Base-by-base conservation (phyloP, 2,329 filamentous ascomycete species). In the Ascochyta fabae region DNA sequence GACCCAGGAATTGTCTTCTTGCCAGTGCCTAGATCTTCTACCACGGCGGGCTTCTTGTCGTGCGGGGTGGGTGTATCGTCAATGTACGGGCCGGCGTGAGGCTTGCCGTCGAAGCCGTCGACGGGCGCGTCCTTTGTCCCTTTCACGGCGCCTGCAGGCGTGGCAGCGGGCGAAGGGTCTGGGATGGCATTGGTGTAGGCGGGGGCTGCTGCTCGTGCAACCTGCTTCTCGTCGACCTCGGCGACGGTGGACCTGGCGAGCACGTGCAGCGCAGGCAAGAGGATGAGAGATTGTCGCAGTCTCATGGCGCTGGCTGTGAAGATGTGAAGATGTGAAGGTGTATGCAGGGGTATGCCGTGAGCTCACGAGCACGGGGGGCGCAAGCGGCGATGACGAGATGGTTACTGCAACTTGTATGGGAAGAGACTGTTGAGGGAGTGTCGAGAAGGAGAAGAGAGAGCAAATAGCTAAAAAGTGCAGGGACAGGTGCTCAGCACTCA, bases 61-160 rank as follows among this genome's bases (percentile, higher is more conserved):
- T 69, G 62, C 35, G 62, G 49, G 15, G 67, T 62, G 38, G 65
- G 64, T 9, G 73, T 72, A 40, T 74, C 84, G 59, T 88, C 86
- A 53, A 93, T 87, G 70, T 85, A 88, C 2, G 95, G 95, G 1
- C 95, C 95, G 19, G 88, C 86, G 72, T 97, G 94, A 42, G 95
- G 95, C 78, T 93, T 95, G 43, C 95, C 95, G 78, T 98, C 95
- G 67, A 90, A 89, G 41, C 93, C 93, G 73, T 98, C 95, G 19
- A 97, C 88, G 0, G 94, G 94, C 52, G 90, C 91, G 79, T 95
- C 88, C 74, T 92, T 92, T 47, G 86, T 88, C 48, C 85, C 86
- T 56, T 77, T 75, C 35, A 29, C 40, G 10, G 66, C 55, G 3
- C 53, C 66, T 5, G 71, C 54, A 3, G 65, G 47, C 3, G 60